Evolutionary conservation across 2,329 filamentous ascomycete species (phyloP).

Genomic region (Grosmannia clavigera): DNA sequence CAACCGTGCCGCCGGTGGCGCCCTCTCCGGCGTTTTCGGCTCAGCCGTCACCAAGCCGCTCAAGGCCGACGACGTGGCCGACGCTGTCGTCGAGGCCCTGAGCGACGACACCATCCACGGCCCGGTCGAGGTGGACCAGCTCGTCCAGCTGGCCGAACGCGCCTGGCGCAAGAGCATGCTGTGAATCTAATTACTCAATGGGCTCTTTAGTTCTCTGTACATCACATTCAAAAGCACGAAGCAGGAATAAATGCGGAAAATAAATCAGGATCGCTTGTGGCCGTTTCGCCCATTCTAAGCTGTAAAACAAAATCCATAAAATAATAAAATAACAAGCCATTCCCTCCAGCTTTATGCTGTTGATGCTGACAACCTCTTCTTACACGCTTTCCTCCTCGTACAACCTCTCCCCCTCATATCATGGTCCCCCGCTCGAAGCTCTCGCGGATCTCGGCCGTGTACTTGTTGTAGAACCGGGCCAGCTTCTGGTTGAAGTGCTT

Average conservation of each 20-base stretch:
- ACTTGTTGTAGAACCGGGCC: conserved; percentile 94
- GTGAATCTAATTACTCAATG: conserved; percentile 26
- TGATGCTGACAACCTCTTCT: neutral
- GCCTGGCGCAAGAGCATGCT: conserved; percentile 88
- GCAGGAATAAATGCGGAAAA: neutral
- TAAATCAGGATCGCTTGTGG: neutral
- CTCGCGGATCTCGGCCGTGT: conserved; percentile 91
- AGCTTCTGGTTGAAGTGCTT: conserved; percentile 99
- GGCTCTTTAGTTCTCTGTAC: too few relatives aligned
- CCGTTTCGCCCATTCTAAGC: neutral
- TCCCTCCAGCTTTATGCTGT: neutral
- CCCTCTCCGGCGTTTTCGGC: conserved; percentile 66
- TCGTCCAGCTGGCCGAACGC: conserved; percentile 68
- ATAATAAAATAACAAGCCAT: neutral
- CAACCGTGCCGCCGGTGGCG: conserved; percentile 65
- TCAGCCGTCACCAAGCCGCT: conserved; percentile 75
- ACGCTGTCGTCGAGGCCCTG: conserved; percentile 81
- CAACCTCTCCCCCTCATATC: conserved; percentile 13
- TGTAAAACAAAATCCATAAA: neutral
- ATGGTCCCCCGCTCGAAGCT: conserved; percentile 96
- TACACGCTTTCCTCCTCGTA: neutral
- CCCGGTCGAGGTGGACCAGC: conserved; percentile 63
- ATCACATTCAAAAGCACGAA: neutral
- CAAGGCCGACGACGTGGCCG: conserved; percentile 75
- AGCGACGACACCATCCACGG: conserved; percentile 61